Base-by-base conservation (phyloP, 257 asterid species). In the Echium plantagineum region DNA sequence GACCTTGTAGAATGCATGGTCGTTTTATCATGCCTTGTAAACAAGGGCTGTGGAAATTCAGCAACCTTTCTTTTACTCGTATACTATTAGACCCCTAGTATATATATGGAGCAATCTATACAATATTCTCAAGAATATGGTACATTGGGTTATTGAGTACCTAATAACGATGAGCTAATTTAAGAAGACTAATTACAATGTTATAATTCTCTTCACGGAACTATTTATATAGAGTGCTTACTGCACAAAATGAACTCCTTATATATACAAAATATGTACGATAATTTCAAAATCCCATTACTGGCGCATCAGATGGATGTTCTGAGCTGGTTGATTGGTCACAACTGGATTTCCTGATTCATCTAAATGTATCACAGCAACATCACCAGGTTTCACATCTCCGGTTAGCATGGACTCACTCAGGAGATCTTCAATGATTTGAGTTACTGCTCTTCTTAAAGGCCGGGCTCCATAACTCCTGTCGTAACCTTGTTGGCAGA, bases 391-490 rank as follows among this genome's bases (percentile, higher is more conserved):
- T 38, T 75, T 84, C 76, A 58, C 75, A 30, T 73, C 83, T 63
- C 81, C 94, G 47, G 87, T 82, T 51, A 93, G 97, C 56, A 93
- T 42, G 31, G 94, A 86, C 69, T 93, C 98, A 70, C 97, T 83
- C 71, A 93, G 68, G 20, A 75, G 81, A 78, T 93, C 89, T 73
- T 89, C 97, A 55, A 89, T 67, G 28, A 89, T 72, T 9, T 52
- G 81, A 9, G 98, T 85, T n/a, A 89, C 84, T 0, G 94, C 94
- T 66, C 98, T 75, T 65, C 98, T 77, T 15, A 93, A 90, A 26
- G 98, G 95, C 35, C 97, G 90, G 8, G 98, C 98, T 0, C 98
- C 98, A 57, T 93, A 93, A 59, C 85, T 83, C 73, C 87, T 78
- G 74, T 93, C 98, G 19, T 79, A 93, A 9, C 98, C 98, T 70